phyloP scores from a whole-genome alignment of 2,329 filamentous ascomycete genomes.

The Xylariaceae sp. region DNA sequence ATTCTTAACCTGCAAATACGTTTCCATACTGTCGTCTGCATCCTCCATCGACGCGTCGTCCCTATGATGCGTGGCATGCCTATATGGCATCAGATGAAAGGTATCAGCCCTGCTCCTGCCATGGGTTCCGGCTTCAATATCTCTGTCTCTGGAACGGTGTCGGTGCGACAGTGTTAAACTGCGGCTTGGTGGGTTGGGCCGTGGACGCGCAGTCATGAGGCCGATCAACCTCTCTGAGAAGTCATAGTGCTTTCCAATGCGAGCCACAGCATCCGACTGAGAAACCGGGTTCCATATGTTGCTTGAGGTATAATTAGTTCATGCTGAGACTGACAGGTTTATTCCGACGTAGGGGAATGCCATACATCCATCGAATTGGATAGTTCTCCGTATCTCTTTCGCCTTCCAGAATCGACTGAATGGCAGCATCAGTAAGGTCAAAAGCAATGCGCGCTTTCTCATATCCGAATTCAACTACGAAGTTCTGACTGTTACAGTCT shows the following conservation, averaged over 20 bases:
- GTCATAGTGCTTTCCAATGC: conserved; percentile 57
- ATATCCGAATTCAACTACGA: conserved; percentile 60
- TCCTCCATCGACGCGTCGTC: neutral
- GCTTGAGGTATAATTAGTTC: conserved; percentile 33
- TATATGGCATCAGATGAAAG: conserved; percentile 7
- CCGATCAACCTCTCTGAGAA: conserved; percentile 62
- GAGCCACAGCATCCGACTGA: conserved; percentile 50
- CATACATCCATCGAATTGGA: conserved; percentile 65
- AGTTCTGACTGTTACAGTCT: conserved; percentile 46
- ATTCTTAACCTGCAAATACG: conserved; percentile 55
- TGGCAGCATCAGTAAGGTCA: conserved; percentile 42
- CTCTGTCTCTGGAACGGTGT: conserved; percentile 17
- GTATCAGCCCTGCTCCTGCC: conserved; percentile 5
- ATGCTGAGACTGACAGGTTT: neutral
- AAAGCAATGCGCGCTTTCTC: conserved; percentile 51
- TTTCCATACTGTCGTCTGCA: conserved; percentile 29
- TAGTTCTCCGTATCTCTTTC: conserved; percentile 36
- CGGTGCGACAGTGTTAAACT: conserved; percentile 10
- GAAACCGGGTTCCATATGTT: conserved; percentile 65
- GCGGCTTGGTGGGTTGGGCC: conserved; percentile 9
- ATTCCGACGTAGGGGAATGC: conserved; percentile 3
- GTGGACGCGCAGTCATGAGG: conserved; percentile 43
- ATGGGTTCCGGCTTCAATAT: conserved; percentile 23
- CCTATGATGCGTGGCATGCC: conserved; percentile 5
- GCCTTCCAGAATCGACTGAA: conserved; percentile 36